Conservation (phyloP, 2,329 filamentous ascomycete genomes). For the Ophiobolus disseminans region DNA sequence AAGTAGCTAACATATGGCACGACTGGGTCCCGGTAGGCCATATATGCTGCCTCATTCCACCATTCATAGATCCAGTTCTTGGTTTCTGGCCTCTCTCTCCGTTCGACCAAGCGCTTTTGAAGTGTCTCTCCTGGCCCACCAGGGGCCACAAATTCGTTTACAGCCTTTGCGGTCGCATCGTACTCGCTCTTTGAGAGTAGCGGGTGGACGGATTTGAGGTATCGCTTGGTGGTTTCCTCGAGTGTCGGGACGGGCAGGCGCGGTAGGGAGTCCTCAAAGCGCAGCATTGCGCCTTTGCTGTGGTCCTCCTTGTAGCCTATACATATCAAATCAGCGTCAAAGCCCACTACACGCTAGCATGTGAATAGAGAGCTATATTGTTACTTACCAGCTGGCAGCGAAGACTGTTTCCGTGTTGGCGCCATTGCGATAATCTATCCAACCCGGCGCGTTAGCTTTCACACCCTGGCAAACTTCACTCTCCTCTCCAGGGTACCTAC, state of each 20-base stretch:
- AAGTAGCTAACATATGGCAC: constrained; percentile 99
- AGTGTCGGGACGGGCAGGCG: constrained; percentile 80
- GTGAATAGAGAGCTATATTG: constrained; percentile 13
- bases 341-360: constrained; percentile 10
- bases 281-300: constrained; percentile 79
- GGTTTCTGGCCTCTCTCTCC: constrained; percentile 76
- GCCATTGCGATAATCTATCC: constrained; percentile 46
- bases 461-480: background rate
- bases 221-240: constrained; percentile 80
- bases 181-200: constrained; percentile 73
- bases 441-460: constrained; percentile 14
- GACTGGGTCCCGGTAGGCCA: constrained; percentile 91
- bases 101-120: constrained; percentile 84
- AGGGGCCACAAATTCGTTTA: constrained; percentile 87
- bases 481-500: constrained; percentile 28
- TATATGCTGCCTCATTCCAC: constrained; percentile 97
- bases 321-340: background rate
- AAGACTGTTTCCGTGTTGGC: constrained; percentile 51
- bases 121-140: constrained; percentile 82
- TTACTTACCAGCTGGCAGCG: constrained; percentile 55
- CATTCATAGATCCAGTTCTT: constrained; percentile 98
- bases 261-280: constrained; percentile 86
- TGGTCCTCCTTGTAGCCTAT: constrained; percentile 80
- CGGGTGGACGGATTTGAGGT: constrained; percentile 80
- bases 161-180: constrained; percentile 77